phyloP scores from a whole-genome alignment of 345 rosid species.

The Gossypium stocksii region DNA sequence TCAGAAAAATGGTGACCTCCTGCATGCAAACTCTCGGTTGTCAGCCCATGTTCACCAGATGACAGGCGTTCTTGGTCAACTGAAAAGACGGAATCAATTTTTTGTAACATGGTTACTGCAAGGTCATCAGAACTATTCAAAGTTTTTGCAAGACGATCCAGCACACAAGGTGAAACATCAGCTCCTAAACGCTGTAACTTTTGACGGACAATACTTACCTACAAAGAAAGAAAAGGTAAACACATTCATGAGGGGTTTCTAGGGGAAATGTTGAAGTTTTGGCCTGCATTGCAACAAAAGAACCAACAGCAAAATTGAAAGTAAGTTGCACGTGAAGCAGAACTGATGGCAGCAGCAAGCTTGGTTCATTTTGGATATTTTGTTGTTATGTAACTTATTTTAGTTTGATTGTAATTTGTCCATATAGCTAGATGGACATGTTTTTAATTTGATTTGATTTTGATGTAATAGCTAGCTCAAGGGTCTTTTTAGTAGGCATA shows the following conservation, averaged over 20 bases:
- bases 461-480: no score
- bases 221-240: neutral
- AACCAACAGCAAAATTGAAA: no score
- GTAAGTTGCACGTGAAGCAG: no score
- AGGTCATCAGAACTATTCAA: constrained; percentile 3
- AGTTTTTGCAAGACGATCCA: neutral
- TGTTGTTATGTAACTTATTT: no score
- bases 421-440: no score
- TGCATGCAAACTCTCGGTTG: neutral
- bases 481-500: no score
- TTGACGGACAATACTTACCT: neutral
- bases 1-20: constrained; percentile 2
- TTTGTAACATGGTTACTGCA: neutral
- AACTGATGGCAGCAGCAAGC: no score
- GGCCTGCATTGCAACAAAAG: no score
- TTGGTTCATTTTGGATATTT: no score
- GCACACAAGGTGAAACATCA: neutral
- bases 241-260: neutral
- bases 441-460: no score
- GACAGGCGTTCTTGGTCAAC: neutral
- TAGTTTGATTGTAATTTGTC: no score
- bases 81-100: neutral
- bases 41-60: neutral
- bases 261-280: no score
- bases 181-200: neutral